Base-by-base conservation (phyloP, 352 stramenopile species). In the Pythium brachiatum region DNA sequence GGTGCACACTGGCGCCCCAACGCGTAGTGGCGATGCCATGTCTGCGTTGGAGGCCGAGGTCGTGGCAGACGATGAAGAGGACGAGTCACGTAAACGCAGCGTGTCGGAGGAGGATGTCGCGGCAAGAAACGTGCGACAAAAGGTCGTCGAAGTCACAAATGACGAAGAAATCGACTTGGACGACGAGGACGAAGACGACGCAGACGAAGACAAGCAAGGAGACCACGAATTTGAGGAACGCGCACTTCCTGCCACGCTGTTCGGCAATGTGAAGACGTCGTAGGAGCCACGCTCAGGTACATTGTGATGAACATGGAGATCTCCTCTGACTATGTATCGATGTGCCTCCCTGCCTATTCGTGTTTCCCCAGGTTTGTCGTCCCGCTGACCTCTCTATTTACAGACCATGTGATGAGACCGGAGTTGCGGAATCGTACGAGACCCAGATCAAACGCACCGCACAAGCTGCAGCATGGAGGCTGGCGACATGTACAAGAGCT, bases 91-190 rank as follows among this genome's bases (percentile, higher is more conserved):
- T 26, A 91, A 94, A 57, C 76, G 89, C 51, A 92, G 81, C 32
- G 70, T 75, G 13, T 71, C 86, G n/a, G 64, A 59, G 18, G 83
- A 81, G 15, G 78, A 70, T 0, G 78, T 88, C 38, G 75, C 79
- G 29, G 74, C 94, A 9, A 79, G 96, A 53, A 85, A 88, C 34
- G 74, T 89, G 27, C 88, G 90, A n/a, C 88, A 93, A 38, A 91
- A 83, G 25, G 74, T 85, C 15, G 86, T 95, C 25, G 76, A 86
- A 29, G 75, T 92, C 50, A 55, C 66, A 20, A 94, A 94, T 55
- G 87, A 92, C 60, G 90, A 97, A 79, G 94, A 98, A 60, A 98
- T 98, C 60, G 90, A 98, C 50, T 73, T 98, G 48, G 94, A 98
- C 53, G 88, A 96, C 8, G 94, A 98, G 29, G 88, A 96, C 46